Evolutionary conservation across 176 grass and related monocot species (phyloP).

Genomic region (Pontederia crassipes): DNA sequence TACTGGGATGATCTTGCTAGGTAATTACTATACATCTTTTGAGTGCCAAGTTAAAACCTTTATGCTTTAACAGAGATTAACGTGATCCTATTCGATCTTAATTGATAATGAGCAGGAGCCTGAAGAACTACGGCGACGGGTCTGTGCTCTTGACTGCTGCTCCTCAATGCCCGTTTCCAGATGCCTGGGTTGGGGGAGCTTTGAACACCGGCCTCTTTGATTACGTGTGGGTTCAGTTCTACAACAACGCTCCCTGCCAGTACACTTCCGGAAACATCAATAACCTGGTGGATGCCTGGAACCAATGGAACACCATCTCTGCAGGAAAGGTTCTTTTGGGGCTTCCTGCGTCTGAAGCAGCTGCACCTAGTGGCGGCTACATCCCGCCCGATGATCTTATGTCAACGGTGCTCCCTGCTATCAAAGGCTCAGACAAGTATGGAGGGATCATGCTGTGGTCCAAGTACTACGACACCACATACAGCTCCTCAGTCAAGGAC

Average conservation of each 20-base stretch:
- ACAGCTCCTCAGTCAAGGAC: too few species aligned
- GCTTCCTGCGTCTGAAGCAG: slow-evolving; percentile 32
- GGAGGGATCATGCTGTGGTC: slow-evolving; percentile 79
- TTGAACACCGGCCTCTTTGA: slow-evolving; percentile 52
- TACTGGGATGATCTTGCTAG: too few species aligned
- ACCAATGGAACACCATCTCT: slow-evolving; percentile 27
- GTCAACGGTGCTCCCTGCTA: slow-evolving; percentile 27
- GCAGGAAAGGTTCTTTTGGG: slow-evolving; percentile 46
- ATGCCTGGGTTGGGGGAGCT: too few species aligned
- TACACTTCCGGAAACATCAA: slow-evolving; percentile 26
- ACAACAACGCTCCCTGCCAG: slow-evolving; percentile 75
- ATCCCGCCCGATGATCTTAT: slow-evolving; percentile 22
- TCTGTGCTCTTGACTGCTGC: too few species aligned
- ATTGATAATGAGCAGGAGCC: too few species aligned
- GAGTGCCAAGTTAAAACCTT: too few species aligned
- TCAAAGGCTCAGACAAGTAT: not conserved
- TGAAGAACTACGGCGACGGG: too few species aligned
- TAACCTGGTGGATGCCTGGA: slow-evolving; percentile 38
- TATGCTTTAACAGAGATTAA: too few species aligned
- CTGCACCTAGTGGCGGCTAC: slow-evolving; percentile 35
- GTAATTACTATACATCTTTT: not conserved
- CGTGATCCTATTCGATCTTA: too few species aligned
- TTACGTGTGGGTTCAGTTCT: slow-evolving; percentile 95
- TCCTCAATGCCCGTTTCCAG: too few species aligned
- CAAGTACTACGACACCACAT: slow-evolving; percentile 39